Conservation (phyloP, 805 yeast species). For the Metschnikowia similis region DNA sequence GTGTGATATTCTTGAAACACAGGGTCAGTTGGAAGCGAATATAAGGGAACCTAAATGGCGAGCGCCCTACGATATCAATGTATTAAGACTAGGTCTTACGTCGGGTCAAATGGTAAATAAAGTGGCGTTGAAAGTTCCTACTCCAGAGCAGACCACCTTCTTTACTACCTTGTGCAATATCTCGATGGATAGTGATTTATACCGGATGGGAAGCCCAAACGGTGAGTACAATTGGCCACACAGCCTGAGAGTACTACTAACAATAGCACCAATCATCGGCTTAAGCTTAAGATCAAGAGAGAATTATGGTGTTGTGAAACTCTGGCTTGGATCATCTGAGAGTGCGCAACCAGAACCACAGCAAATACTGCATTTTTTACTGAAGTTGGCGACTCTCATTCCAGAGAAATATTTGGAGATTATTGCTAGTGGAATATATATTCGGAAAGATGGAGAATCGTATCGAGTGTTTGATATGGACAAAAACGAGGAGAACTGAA, state of each 20-base stretch:
- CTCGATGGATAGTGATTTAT: slow-evolving; percentile 1
- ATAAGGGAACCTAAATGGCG: not conserved
- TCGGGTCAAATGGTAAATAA: slow-evolving; percentile 5
- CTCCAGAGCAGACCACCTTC: not conserved
- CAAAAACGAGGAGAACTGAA: not conserved
- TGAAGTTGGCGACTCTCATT: not conserved
- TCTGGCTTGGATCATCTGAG: slow-evolving; percentile 11
- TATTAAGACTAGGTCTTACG: slow-evolving; percentile 4
- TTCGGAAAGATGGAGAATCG: not conserved
- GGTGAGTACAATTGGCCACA: not conserved
- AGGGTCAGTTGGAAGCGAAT: slow-evolving; percentile 3
- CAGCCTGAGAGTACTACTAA: slow-evolving; percentile 1
- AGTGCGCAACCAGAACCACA: not conserved
- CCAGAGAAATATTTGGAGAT: not conserved
- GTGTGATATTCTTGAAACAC: slow-evolving; percentile 5
- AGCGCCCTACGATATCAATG: not conserved
- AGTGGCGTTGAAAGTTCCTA: slow-evolving; percentile 6
- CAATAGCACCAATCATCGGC: slow-evolving; percentile 12
- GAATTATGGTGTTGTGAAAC: slow-evolving; percentile 7
- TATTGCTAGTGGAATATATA: not conserved
- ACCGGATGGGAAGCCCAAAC: not conserved
- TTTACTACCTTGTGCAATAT: not conserved
- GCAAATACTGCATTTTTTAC: slow-evolving; percentile 1
- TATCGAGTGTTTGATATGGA: not conserved
- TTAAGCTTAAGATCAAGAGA: slow-evolving; percentile 2